phyloP scores from a whole-genome alignment of 768 basidiomycete species.

The Gymnopilus dilepis region DNA sequence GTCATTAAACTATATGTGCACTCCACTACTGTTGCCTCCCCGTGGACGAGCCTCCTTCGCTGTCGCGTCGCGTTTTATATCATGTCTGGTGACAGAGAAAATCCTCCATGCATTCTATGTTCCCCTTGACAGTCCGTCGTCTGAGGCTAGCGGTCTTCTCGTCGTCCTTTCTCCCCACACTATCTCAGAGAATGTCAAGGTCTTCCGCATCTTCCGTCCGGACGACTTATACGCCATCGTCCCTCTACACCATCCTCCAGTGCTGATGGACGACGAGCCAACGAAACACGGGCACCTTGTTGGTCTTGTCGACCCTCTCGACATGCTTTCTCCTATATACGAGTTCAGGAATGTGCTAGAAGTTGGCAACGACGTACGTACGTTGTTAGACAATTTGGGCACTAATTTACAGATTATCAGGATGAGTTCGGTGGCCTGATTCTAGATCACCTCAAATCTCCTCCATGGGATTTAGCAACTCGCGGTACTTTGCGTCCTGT shows the following conservation, averaged over 20 bases:
- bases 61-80: conserved; percentile 52
- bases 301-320: conserved; percentile 60
- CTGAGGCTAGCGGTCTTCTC: conserved; percentile 42
- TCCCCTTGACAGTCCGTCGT: conserved; percentile 40
- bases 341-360: conserved; percentile 22
- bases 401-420: conserved; percentile 6
- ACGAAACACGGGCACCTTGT: conserved; percentile 46
- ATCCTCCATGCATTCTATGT: conserved; percentile 56
- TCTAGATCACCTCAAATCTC: conserved; percentile 19
- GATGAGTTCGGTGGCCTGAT: conserved; percentile 19
- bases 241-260: conserved; percentile 51
- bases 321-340: conserved; percentile 55
- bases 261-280: conserved; percentile 36
- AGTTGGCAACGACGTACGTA: conserved; percentile 32
- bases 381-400: not conserved
- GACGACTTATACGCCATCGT: conserved; percentile 54
- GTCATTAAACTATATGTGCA: conserved; percentile 26
- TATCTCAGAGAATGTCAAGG: conserved; percentile 32
- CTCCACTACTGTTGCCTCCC: conserved; percentile 45
- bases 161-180: conserved; percentile 42
- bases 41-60: conserved; percentile 53
- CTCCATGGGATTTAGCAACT: conserved; percentile 28
- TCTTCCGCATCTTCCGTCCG: conserved; percentile 31
- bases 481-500: conserved; percentile 21
- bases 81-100: conserved; percentile 62